Evolutionary conservation across 2,329 filamentous ascomycete species (phyloP).

Genomic region (Aspergillus ochraceoroseus): DNA sequence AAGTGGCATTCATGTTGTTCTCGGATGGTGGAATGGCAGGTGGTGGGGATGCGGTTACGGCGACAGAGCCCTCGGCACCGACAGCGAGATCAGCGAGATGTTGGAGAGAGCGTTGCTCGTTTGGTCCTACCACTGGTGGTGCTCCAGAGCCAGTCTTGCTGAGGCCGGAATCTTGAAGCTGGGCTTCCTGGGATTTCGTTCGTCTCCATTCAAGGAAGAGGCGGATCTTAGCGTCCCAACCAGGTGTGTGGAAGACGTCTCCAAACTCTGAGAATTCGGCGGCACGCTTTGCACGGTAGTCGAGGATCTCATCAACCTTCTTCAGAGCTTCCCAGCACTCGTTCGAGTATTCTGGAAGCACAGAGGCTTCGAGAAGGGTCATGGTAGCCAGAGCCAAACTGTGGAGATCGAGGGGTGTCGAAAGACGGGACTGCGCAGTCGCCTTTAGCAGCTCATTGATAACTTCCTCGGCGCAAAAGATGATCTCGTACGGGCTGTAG

Average conservation of each 20-base stretch:
- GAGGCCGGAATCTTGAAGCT: slow-evolving; percentile 27
- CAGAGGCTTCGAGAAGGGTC: slow-evolving; percentile 42
- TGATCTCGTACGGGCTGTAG: slow-evolving; percentile 41
- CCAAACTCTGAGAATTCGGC: slow-evolving; percentile 33
- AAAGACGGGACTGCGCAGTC: slow-evolving; percentile 26
- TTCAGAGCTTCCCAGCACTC: slow-evolving; percentile 45
- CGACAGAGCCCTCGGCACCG: slow-evolving; percentile 39
- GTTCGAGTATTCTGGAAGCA: slow-evolving; percentile 36
- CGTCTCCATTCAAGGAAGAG: slow-evolving; percentile 39
- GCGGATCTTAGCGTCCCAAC: slow-evolving; percentile 42
- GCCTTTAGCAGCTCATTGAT: slow-evolving; percentile 40
- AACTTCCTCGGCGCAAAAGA: slow-evolving; percentile 39
- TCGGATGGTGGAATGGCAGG: slow-evolving; percentile 25
- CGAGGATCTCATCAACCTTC: slow-evolving; percentile 49
- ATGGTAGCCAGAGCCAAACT: slow-evolving; percentile 40
- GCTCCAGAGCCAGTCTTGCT: slow-evolving; percentile 21
- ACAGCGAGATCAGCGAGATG: slow-evolving; percentile 44
- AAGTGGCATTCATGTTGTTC: slow-evolving; percentile 24
- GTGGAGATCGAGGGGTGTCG: slow-evolving; percentile 42
- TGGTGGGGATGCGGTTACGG: slow-evolving; percentile 28
- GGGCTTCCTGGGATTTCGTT: slow-evolving; percentile 32
- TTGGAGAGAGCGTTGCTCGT: slow-evolving; percentile 43
- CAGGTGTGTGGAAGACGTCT: slow-evolving; percentile 37
- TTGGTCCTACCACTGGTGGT: slow-evolving; percentile 39
- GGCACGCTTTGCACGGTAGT: slow-evolving; percentile 39